phyloP scores from a whole-genome alignment of 805 yeast species.

The Maudiozyma barnettii region DNA sequence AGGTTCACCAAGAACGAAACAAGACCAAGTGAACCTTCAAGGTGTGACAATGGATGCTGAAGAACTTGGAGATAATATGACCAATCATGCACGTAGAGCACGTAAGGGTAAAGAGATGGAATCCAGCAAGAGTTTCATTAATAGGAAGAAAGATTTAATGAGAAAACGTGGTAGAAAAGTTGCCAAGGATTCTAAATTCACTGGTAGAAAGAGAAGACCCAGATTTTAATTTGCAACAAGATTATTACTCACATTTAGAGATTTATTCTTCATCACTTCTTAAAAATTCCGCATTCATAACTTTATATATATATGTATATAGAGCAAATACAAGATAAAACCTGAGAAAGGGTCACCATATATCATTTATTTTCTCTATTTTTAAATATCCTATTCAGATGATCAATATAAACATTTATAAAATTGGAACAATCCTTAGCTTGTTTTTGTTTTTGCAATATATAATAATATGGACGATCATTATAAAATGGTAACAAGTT shows the following conservation, averaged over 20 bases:
- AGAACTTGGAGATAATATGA: conserved; percentile 16
- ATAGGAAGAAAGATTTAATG: conserved; percentile 88
- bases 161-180: conserved; percentile 83
- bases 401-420: too few relatives aligned
- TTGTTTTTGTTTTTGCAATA: too few relatives aligned
- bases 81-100: conserved; percentile 4
- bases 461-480: not conserved
- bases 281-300: too few relatives aligned
- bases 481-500: conserved; percentile 16
- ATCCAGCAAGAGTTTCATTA: conserved; percentile 68
- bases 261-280: too few relatives aligned
- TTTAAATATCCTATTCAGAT: too few relatives aligned
- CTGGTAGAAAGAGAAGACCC: conserved; percentile 74
- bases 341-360: not conserved
- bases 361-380: not conserved
- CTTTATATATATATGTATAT: too few relatives aligned
- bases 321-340: too few relatives aligned
- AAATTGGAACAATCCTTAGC: too few relatives aligned
- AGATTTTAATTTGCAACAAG: conserved; percentile 36
- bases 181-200: conserved; percentile 82
- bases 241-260: too few relatives aligned
- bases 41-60: conserved; percentile 77
- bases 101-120: conserved; percentile 37
- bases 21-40: conserved; percentile 61
- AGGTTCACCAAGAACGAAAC: conserved; percentile 62